A percentile compares a stretch with the other conserved stretches of the same genome.
Conservation (phyloP, 148 eudicot species). For the Chenopodium suecicum region DNA sequence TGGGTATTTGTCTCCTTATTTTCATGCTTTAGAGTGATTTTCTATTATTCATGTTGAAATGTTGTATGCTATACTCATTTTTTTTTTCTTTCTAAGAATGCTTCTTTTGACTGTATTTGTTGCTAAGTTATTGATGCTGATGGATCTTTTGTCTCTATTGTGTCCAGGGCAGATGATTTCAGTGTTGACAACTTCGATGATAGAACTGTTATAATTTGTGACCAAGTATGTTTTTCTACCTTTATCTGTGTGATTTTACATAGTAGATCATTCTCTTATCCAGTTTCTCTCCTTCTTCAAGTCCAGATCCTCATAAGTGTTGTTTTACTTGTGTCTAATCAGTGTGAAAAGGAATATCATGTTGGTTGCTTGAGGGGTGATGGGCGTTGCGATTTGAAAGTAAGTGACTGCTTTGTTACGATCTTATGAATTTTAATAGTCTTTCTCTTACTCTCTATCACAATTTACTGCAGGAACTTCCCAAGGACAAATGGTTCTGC, state of each 20-base stretch:
- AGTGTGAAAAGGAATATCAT: slow-evolving; percentile 98
- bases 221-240: slow-evolving; percentile 58
- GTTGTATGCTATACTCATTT: neutral
- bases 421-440: neutral
- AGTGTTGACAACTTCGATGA: slow-evolving; percentile 85
- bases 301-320: neutral
- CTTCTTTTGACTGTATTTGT: neutral
- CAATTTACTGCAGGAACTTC: slow-evolving; percentile 61
- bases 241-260: neutral
- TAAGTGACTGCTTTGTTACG: slow-evolving; percentile 31
- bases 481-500: slow-evolving; percentile 88
- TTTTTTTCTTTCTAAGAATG: neutral
- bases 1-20: neutral
- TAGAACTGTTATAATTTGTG: slow-evolving; percentile 84
- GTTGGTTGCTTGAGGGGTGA: slow-evolving; percentile 80
- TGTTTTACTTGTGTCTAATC: slow-evolving; percentile 23
- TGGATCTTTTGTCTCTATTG: slow-evolving; percentile 7
- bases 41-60: neutral
- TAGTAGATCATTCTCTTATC: neutral
- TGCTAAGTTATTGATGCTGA: slow-evolving; percentile 2
- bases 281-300: neutral
- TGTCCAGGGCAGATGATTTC: slow-evolving; percentile 67
- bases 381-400: slow-evolving; percentile 79
- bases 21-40: neutral
- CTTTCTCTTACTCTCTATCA: slow-evolving; percentile 1